Percentiles rank a stretch among this genome's conserved stretches.
phyloP scores from a whole-genome alignment of 2,329 filamentous ascomycete species.

The Calonectria hawksworthii region DNA sequence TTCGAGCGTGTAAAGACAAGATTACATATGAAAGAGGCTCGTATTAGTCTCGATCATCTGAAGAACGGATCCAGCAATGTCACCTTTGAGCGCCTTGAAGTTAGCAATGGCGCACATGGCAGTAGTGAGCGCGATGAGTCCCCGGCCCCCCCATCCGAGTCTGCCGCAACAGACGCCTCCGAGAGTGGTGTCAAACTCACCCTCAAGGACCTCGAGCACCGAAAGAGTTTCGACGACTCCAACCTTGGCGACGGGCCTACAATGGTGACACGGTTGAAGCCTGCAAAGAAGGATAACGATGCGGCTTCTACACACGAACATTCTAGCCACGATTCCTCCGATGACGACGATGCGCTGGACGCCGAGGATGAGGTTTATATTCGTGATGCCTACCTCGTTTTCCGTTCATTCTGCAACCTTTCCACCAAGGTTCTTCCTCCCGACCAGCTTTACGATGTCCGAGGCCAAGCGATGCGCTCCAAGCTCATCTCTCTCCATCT shows the following conservation, averaged over 20 bases:
- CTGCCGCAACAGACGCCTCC: conserved; percentile 43
- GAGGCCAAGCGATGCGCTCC: conserved; percentile 96
- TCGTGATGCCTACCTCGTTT: conserved; percentile 96
- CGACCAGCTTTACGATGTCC: conserved; percentile 93
- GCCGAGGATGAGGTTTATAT: conserved; percentile 96
- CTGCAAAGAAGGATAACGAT: conserved; percentile 56
- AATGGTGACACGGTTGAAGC: conserved; percentile 74
- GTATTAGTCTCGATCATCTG: conserved; percentile 69
- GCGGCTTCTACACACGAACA: conserved; percentile 65
- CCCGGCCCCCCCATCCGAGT: conserved; percentile 48
- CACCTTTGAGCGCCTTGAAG: conserved; percentile 63
- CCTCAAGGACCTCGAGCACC: conserved; percentile 75
- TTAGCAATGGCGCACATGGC: conserved; percentile 53
- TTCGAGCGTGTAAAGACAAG: conserved; percentile 94
- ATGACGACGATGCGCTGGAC: conserved; percentile 72
- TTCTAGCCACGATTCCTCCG: conserved; percentile 68
- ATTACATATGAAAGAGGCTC: conserved; percentile 87
- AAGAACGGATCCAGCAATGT: conserved; percentile 67
- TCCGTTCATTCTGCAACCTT: conserved; percentile 96
- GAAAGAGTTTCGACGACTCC: conserved; percentile 79
- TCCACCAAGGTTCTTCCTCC: conserved; percentile 92
- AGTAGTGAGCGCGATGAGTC: conserved; percentile 55
- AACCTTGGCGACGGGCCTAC: conserved; percentile 76
- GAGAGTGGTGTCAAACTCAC: conserved; percentile 70
- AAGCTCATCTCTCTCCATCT: conserved; percentile 96